phyloP scores from a whole-genome alignment of 2,329 filamentous ascomycete genomes.

The Ceratocystis variospora region DNA sequence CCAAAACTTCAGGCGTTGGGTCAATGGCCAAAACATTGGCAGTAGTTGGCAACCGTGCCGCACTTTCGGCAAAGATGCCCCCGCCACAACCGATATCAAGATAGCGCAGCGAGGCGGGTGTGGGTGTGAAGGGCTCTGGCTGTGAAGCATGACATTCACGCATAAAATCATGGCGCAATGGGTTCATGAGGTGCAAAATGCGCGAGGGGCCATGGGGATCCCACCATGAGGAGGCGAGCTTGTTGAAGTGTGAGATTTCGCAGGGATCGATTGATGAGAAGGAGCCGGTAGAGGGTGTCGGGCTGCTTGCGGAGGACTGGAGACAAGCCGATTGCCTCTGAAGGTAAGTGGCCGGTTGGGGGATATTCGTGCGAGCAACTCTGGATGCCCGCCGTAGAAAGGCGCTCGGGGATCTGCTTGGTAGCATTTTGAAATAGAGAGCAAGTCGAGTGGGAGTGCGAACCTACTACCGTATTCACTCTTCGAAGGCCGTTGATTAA shows the following conservation, averaged over 20 bases:
- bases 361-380: background rate
- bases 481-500: no score
- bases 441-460: background rate
- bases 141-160: conserved; percentile 48
- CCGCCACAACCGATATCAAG: conserved; percentile 93
- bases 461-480: no score
- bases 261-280: conserved; percentile 68
- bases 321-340: conserved; percentile 19
- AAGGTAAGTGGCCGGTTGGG: background rate
- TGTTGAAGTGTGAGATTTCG: conserved; percentile 89
- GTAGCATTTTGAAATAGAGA: background rate
- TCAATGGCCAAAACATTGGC: conserved; percentile 60
- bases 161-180: conserved; percentile 87
- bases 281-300: conserved; percentile 16
- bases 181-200: conserved; percentile 95
- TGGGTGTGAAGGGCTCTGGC: conserved; percentile 30
- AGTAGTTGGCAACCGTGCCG: conserved; percentile 53
- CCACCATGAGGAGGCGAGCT: conserved; percentile 92
- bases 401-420: background rate
- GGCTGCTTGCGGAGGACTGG: conserved; percentile 18
- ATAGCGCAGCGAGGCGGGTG: conserved; percentile 43
- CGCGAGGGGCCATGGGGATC: conserved; percentile 85
- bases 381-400: background rate
- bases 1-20: conserved; percentile 58
- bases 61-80: conserved; percentile 87